A percentile compares a stretch with the other conserved stretches of the same genome.
Evolutionary conservation across 805 yeast species (phyloP).

Genomic region (Saturnispora ahearnii): DNA sequence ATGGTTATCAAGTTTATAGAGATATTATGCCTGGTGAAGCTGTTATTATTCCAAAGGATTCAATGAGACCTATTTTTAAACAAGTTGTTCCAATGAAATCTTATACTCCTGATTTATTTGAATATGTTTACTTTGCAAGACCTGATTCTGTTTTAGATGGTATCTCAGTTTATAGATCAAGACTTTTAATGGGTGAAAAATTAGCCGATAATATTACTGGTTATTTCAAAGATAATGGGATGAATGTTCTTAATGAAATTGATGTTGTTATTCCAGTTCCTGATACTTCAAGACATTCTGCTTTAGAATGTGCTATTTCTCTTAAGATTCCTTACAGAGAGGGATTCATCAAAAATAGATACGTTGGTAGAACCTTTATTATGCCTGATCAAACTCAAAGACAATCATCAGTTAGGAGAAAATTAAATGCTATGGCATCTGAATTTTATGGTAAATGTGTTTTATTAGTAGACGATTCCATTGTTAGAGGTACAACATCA

Average conservation of each 20-base stretch:
- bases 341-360: slow-evolving; percentile 93
- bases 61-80: slow-evolving; percentile 63
- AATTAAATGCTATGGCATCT: slow-evolving; percentile 90
- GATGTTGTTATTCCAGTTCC: slow-evolving; percentile 98
- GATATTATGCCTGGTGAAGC: slow-evolving; percentile 95
- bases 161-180: slow-evolving; percentile 87
- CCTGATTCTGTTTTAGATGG: slow-evolving; percentile 96
- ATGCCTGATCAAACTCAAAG: slow-evolving; percentile 98
- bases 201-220: slow-evolving; percentile 62
- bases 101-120: slow-evolving; percentile 93
- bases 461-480: slow-evolving; percentile 89
- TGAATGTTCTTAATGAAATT: slow-evolving; percentile 44
- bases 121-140: slow-evolving; percentile 95
- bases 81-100: slow-evolving; percentile 74
- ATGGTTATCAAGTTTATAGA: slow-evolving; percentile 68
- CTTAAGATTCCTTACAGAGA: slow-evolving; percentile 83
- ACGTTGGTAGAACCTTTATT: slow-evolving; percentile 95
- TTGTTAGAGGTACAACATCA: slow-evolving; percentile 96
- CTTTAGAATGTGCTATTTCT: slow-evolving; percentile 80
- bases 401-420: slow-evolving; percentile 86
- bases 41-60: slow-evolving; percentile 77
- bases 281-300: slow-evolving; percentile 95
- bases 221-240: slow-evolving; percentile 31
- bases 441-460: slow-evolving; percentile 84
- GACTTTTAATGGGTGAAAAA: slow-evolving; percentile 89